Base-by-base conservation (phyloP, 2,329 filamentous ascomycete species). In the Lomentospora prolificans region DNA sequence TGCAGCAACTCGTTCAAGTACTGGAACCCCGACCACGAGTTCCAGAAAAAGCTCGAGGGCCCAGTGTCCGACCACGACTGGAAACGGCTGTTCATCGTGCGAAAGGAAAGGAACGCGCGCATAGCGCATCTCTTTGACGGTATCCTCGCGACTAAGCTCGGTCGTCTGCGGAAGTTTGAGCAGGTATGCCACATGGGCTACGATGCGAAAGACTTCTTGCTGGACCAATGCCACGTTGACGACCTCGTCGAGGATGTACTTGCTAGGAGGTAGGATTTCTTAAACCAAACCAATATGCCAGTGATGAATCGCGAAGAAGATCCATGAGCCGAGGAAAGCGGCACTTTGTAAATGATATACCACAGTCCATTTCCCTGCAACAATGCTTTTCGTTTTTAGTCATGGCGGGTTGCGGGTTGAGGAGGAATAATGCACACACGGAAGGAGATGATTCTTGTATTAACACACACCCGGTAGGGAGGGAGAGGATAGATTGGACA, bases 201-300 rank as follows among this genome's bases (percentile, higher is more conserved):
- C 64, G 90, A 97, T 72, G 88, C 86, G 50, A 96, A 96, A 67
- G 91, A 96, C 67, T 85, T 84, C 55, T 77, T 97, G 51, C 64
- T 90, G 58, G 75, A 78, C 56, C 84, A 95, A 65, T 81, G 79
- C 58, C 73, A 73, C 9, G 75, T 78, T 31, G 72, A 77, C 14
- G 78, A 86, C 10, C 75, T 80, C 41, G 75, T 73, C 3, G 80
- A 87, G 12, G 90, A 96, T 71, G 81, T 87, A 55, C 72, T 99
- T 63, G 88, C 92, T 12, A 80, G 89, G 67, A 83, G 85, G 74
- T 77, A 70, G 60, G 65, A 55, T 55, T 57, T 44, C 28, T 57
- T 50, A 14, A 31, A 31, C 27, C 50, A 33, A 52, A 52, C 27
- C n/a, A 36, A 33, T 33, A 12, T 51, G 48, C 48, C 41, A 46